Conservation (phyloP, 2,329 filamentous ascomycete genomes). For the Tetracladium maxilliforme region DNA sequence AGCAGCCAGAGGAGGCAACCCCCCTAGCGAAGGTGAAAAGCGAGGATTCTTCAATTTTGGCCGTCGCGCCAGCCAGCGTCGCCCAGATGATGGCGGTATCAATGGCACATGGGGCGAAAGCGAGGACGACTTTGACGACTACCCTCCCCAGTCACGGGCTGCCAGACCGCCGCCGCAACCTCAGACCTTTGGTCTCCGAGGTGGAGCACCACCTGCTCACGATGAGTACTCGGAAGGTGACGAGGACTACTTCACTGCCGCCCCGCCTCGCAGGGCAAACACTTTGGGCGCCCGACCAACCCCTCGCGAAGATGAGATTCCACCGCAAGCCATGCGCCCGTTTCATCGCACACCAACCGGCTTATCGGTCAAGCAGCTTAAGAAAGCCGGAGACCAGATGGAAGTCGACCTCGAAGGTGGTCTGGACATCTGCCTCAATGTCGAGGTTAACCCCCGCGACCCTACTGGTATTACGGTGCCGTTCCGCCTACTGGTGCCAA, state of each 20-base stretch:
- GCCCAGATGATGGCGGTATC: conserved; percentile 33
- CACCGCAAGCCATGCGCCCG: neutral
- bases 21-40: too few species aligned
- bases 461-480: conserved; percentile 78
- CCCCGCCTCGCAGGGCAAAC: conserved; percentile 15
- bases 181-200: too few species aligned
- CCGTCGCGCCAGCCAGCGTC: conserved; percentile 26
- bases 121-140: conserved; percentile 18
- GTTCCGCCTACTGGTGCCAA: conserved; percentile 80
- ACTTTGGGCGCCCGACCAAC: conserved; percentile 3
- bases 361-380: conserved; percentile 45
- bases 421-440: conserved; percentile 75
- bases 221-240: conserved; percentile 39
- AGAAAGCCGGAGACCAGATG: conserved; percentile 31
- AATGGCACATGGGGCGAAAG: conserved; percentile 35
- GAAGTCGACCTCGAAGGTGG: conserved; percentile 69
- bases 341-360: conserved; percentile 62
- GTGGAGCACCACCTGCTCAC: conserved; percentile 17
- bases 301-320: conserved; percentile 7
- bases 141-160: conserved; percentile 2
- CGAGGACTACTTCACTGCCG: conserved; percentile 36
- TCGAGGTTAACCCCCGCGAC: conserved; percentile 76
- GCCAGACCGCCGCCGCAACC: too few species aligned
- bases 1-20: too few species aligned
- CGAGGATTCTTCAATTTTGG: too few species aligned